Percentiles rank a stretch among this genome's conserved stretches.
phyloP scores from a whole-genome alignment of 129 eudicot genomes.

The Flaveria trinervia region DNA sequence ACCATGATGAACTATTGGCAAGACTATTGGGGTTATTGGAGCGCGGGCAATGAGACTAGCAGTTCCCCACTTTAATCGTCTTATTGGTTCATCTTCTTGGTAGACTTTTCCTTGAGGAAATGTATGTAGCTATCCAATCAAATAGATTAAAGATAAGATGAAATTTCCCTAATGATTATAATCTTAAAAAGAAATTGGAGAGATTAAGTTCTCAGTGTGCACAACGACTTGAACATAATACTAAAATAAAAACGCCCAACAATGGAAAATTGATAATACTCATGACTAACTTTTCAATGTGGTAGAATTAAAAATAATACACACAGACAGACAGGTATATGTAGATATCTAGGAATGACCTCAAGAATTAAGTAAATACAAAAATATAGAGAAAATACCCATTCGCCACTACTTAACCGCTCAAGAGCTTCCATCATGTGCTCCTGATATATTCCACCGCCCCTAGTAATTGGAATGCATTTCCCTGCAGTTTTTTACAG shows the following conservation, averaged over 20 bases:
- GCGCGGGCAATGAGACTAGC: constrained; percentile 96
- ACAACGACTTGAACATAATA: constrained; percentile 7
- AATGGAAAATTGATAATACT: background rate
- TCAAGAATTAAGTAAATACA: background rate
- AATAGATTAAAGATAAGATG: constrained; percentile 7
- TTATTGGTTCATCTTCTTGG: constrained; percentile 83
- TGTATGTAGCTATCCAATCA: constrained; percentile 74
- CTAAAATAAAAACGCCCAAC: background rate
- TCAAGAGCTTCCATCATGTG: constrained; percentile 99
- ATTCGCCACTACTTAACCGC: constrained; percentile 75
- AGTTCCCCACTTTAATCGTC: constrained; percentile 94
- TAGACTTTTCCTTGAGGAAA: constrained; percentile 89
- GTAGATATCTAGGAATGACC: background rate
- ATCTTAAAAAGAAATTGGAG: background rate
- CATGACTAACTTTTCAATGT: background rate
- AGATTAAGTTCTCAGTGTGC: constrained; percentile 6
- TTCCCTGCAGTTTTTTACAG: constrained; percentile 64
- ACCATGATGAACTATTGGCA: constrained; percentile 91
- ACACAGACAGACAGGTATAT: background rate
- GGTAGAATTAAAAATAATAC: no score
- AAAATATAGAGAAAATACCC: constrained; percentile 56
- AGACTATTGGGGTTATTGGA: constrained; percentile 87
- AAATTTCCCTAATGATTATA: background rate
- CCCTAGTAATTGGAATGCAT: constrained; percentile 96
- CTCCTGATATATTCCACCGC: constrained; percentile 94